A percentile compares a stretch with the other conserved stretches of the same genome.
These are phyloP conservation scores for Cucumis cinereus DNA, from an alignment of 306 rosid species.

Conservation along the genomic window DNA sequence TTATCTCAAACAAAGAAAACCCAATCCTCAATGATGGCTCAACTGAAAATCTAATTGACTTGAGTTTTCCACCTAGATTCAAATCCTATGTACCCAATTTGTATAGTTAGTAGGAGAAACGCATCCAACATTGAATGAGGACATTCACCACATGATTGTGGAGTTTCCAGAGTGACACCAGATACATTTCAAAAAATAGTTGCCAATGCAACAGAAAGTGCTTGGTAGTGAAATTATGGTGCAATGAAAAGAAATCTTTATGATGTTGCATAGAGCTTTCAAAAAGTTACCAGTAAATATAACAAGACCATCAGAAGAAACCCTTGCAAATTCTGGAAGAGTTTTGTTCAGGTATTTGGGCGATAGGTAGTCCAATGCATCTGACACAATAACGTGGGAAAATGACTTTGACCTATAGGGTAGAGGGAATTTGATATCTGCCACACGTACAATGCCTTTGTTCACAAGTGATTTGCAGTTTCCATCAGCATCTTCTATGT, in stretches of 20 bases:
- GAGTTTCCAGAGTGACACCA: neutral
- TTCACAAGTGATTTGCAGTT: conserved; percentile 65
- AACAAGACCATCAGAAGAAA: conserved; percentile 59
- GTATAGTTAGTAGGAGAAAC: neutral
- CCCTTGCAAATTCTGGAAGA: conserved; percentile 80
- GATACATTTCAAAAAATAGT: neutral
- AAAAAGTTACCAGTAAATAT: conserved; percentile 50
- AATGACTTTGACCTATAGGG: conserved; percentile 77
- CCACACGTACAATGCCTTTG: conserved; percentile 64
- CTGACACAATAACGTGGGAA: conserved; percentile 71
- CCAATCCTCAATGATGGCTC: neutral
- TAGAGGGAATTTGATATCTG: conserved; percentile 73
- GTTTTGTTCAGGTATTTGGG: conserved; percentile 77
- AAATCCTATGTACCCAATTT: neutral
- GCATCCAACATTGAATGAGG: neutral
- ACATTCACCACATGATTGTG: neutral
- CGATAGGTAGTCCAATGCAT: conserved; percentile 82
- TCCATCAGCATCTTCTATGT: conserved; percentile 63
- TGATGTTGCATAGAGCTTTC: neutral
- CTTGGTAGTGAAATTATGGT: neutral
- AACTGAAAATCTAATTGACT: neutral
- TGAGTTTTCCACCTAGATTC: neutral
- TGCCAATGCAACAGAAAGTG: neutral
- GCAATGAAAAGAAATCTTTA: neutral
- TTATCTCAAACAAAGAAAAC: neutral